Evolutionary conservation across 768 basidiomycete species (phyloP).

Genomic region (Trametes cingulata): DNA sequence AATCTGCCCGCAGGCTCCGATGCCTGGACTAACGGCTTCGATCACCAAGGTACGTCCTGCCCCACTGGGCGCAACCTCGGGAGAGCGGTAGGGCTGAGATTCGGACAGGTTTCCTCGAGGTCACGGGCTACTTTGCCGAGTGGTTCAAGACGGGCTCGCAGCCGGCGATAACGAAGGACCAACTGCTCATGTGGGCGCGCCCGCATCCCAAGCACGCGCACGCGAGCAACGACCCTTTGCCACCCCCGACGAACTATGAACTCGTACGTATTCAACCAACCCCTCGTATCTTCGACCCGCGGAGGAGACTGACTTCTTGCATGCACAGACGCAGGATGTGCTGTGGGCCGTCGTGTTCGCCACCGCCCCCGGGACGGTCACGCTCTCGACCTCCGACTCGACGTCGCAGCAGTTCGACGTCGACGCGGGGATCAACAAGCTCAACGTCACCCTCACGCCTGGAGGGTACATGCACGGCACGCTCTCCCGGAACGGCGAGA

Average conservation of each 20-base stretch:
- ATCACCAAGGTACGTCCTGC: constrained; percentile 35
- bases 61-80: constrained; percentile 23
- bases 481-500: constrained; percentile 50
- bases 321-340: constrained; percentile 43
- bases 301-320: background rate
- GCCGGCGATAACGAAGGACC: constrained; percentile 54
- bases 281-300: background rate
- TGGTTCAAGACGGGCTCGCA: constrained; percentile 66
- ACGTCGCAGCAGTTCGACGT: constrained; percentile 40
- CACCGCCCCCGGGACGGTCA: constrained; percentile 52
- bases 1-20: constrained; percentile 36
- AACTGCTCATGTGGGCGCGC: constrained; percentile 52
- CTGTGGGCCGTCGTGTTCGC: constrained; percentile 70
- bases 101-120: constrained; percentile 56
- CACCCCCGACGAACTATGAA: constrained; percentile 50
- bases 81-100: too few species aligned
- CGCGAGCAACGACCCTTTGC: constrained; percentile 43
- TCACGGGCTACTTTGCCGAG: constrained; percentile 55
- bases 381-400: constrained; percentile 43
- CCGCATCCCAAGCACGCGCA: constrained; percentile 54
- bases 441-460: constrained; percentile 55
- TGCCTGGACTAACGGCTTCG: constrained; percentile 40
- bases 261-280: constrained; percentile 40
- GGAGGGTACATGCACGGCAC: constrained; percentile 56
- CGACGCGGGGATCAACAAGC: constrained; percentile 57